Percentiles rank a stretch among this genome's conserved stretches.
Conservation (phyloP, 1,284 basidiomycete genomes). For the Crepidotus sp. region DNA sequence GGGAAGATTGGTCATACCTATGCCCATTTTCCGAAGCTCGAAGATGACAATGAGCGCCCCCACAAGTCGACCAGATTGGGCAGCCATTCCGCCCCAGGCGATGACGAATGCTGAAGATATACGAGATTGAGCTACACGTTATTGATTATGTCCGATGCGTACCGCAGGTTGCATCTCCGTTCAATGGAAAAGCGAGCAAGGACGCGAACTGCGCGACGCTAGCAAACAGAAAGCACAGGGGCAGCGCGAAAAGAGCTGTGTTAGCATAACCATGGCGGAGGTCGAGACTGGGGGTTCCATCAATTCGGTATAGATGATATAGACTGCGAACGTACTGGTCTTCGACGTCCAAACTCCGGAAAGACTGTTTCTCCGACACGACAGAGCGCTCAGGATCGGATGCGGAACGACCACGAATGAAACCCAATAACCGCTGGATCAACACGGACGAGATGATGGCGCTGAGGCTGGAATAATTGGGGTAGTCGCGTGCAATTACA, state of each 20-base stretch:
- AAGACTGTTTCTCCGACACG: conserved; percentile 12
- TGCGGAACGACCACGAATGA: conserved; percentile 9
- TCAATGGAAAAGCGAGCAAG: conserved; percentile 28
- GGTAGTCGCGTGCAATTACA: not conserved
- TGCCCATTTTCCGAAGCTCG: conserved; percentile 30
- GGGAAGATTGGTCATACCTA: conserved; percentile 13
- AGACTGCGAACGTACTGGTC: conserved; percentile 8
- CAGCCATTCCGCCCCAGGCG: conserved; percentile 40
- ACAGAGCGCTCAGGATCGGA: conserved; percentile 10
- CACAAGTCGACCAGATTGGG: conserved; percentile 34
- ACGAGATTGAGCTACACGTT: not conserved
- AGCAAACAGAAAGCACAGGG: conserved; percentile 36
- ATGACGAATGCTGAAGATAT: conserved; percentile 36
- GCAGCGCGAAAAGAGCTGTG: conserved; percentile 32
- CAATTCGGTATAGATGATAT: not conserved
- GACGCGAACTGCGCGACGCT: conserved; percentile 37
- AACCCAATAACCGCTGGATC: conserved; percentile 17
- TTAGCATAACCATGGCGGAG: conserved; percentile 16
- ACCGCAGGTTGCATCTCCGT: conserved; percentile 33
- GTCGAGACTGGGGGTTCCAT: conserved; percentile 1
- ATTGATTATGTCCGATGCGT: not conserved
- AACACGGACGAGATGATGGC: conserved; percentile 25
- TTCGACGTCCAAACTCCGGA: conserved; percentile 10
- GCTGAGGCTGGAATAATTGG: conserved; percentile 25
- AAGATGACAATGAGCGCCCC: conserved; percentile 36